Evolutionary conservation across 352 stramenopile species (phyloP), one percentile per base, ranked within the genome.

Genomic region (Ophiocytium majus): DNA sequence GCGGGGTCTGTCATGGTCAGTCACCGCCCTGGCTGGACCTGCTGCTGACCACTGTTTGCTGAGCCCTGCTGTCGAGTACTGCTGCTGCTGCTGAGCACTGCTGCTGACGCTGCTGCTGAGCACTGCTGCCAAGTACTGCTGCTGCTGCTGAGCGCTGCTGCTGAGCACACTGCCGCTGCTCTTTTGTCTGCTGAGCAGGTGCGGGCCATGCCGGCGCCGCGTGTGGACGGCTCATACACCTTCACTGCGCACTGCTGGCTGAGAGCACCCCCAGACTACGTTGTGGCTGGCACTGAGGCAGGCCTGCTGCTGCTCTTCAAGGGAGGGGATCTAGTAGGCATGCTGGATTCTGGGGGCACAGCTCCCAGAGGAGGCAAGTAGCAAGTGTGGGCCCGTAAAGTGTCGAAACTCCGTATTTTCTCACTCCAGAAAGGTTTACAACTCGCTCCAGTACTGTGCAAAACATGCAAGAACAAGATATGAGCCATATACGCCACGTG

Each of bases 201-300:
- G 63, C 91, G 93, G 0, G 91, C 93, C 36, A 93, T 97, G 90
- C 93, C 94, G 35, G 94, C 90, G 79, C 91, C 92, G 57, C 91
- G 91, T 19, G 91, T 96, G 76, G 91, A 95, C 10, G 85, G 82
- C 31, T 14, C 5, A 5, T 89, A 94, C 50, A 89, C 92, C n/a
- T 94, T 97, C 35, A 88, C 94, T 0, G 92, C 91, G 50, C 94
- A 97, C 86, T 89, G 89, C 43, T 98, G 95, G 95, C 89, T 98
- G 82, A 95, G 95, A 79, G 92, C 95, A 83, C 91, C 92, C 1
- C 93, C 98, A 33, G 93, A 98, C 88, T 93, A 94, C 84, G 89
- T 96, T 76, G 85, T 98, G 10, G 91, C 94, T 43, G 94, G 93
- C 50, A 97, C 94, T 10, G 89, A 91, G 63, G 89, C 89, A 0